Evolutionary conservation across 2,329 filamentous ascomycete genomes (phyloP).

Genomic region (Penicillium concentricum): DNA sequence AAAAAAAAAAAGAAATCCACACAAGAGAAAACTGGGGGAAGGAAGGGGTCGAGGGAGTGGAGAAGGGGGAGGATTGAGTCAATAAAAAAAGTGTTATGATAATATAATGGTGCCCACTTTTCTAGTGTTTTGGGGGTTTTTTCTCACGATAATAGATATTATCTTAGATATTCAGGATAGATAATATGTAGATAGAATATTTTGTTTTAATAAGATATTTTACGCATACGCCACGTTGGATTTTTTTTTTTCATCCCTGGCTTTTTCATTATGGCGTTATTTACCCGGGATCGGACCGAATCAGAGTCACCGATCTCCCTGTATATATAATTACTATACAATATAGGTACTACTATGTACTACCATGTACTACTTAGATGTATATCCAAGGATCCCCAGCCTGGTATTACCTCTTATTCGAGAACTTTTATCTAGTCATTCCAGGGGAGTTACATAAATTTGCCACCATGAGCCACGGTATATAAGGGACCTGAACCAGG

Average conservation of each 20-base stretch:
- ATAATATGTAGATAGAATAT: not conserved
- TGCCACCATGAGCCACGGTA: slow-evolving; percentile 18
- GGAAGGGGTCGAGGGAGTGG: slow-evolving; percentile 19
- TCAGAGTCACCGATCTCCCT: slow-evolving; percentile 5
- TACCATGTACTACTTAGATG: not conserved
- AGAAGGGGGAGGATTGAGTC: slow-evolving; percentile 25
- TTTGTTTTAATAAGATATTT: not conserved
- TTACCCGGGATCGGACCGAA: slow-evolving; percentile 19
- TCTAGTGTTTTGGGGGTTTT: not conserved
- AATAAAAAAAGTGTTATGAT: slow-evolving; percentile 12
- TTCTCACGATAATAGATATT: not conserved
- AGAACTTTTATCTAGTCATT: not conserved
- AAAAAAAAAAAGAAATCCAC: slow-evolving; percentile 10
- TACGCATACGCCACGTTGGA: not conserved
- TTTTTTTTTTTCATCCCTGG: not conserved
- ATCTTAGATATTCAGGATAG: not conserved
- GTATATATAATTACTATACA: too few species aligned
- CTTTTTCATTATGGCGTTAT: slow-evolving; percentile 13
- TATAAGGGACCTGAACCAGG: not conserved
- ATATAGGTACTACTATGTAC: too few species aligned
- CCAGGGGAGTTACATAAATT: not conserved
- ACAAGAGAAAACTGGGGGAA: slow-evolving; percentile 10
- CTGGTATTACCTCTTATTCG: not conserved
- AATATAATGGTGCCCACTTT: not conserved
- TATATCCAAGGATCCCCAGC: too few species aligned